Percentiles rank a stretch among this genome's conserved stretches.
Evolutionary conservation across 192 early-diverging fungal genomes (phyloP).

Genomic region (Geosiphon pyriformis): DNA sequence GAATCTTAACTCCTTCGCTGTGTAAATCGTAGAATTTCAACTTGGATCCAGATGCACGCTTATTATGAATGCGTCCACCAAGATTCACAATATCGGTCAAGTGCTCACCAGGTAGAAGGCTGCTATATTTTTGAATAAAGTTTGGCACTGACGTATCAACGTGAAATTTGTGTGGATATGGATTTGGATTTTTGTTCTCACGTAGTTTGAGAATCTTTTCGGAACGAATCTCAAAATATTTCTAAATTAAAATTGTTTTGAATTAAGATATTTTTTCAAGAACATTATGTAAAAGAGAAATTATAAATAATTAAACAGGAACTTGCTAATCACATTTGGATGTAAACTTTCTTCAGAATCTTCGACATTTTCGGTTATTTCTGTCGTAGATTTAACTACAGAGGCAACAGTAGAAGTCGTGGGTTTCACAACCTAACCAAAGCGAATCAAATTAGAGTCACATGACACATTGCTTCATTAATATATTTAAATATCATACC

Average conservation of each 20-base stretch:
- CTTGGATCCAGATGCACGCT: constrained; percentile 81
- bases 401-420: constrained; percentile 47
- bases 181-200: constrained; percentile 74
- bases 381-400: constrained; percentile 36
- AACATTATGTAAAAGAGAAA: too few species aligned
- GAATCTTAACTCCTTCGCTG: constrained; percentile 87
- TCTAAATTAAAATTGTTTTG: too few species aligned
- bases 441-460: too few species aligned
- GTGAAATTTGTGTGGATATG: constrained; percentile 99
- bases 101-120: constrained; percentile 64
- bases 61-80: constrained; percentile 95
- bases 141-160: constrained; percentile 77
- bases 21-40: constrained; percentile 96
- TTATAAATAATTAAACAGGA: too few species aligned
- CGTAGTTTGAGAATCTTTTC: constrained; percentile 80
- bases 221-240: constrained; percentile 97
- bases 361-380: constrained; percentile 51
- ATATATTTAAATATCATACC: constrained; percentile 34
- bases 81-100: constrained; percentile 66
- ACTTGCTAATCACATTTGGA: constrained; percentile 83
- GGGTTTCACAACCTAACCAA: too few species aligned
- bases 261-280: background rate
- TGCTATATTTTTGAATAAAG: constrained; percentile 80
- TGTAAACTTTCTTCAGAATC: constrained; percentile 78
- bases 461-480: too few species aligned